These are phyloP conservation scores for Rhizophora mangle DNA, from an alignment of 345 rosid genomes.

Conservation along the genomic window DNA sequence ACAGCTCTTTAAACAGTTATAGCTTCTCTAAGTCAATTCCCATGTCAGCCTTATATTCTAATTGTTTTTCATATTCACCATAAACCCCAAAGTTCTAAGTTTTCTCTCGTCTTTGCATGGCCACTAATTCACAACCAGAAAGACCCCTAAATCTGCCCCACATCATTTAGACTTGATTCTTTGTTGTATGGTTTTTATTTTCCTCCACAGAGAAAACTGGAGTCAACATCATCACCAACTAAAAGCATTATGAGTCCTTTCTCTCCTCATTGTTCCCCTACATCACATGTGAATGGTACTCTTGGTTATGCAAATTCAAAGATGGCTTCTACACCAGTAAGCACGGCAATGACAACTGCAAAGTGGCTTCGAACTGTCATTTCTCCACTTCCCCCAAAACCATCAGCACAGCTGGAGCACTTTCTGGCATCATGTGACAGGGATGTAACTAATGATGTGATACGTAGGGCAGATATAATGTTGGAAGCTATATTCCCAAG, in stretches of 20 bases:
- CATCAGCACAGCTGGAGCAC: slow-evolving; percentile 63
- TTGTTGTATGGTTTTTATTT: slow-evolving; percentile 3
- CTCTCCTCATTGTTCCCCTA: slow-evolving; percentile 77
- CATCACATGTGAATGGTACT: slow-evolving; percentile 55
- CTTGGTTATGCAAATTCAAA: slow-evolving; percentile 39
- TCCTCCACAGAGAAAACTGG: slow-evolving; percentile 60
- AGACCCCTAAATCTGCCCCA: not conserved
- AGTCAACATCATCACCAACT: slow-evolving; percentile 70
- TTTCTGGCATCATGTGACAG: slow-evolving; percentile 75
- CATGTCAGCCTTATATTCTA: too few relatives aligned
- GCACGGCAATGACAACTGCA: slow-evolving; percentile 94
- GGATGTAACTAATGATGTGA: slow-evolving; percentile 75
- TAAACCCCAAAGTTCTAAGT: too few relatives aligned
- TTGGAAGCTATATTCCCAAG: slow-evolving; percentile 91
- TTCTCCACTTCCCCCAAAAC: slow-evolving; percentile 76
- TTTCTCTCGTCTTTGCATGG: too few relatives aligned
- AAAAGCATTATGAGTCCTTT: slow-evolving; percentile 77
- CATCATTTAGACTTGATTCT: slow-evolving; percentile 5
- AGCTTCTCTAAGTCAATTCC: too few relatives aligned
- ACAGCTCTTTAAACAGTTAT: too few relatives aligned
- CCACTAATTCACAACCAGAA: too few relatives aligned
- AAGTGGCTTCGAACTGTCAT: slow-evolving; percentile 89
- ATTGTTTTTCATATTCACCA: too few relatives aligned
- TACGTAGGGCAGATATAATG: slow-evolving; percentile 76
- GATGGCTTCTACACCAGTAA: slow-evolving; percentile 82